A percentile compares a stretch with the other conserved stretches of the same genome.
These are phyloP conservation scores for Musa beccarii DNA, from an alignment of 176 grass and related monocot genomes.

Conservation along the genomic window DNA sequence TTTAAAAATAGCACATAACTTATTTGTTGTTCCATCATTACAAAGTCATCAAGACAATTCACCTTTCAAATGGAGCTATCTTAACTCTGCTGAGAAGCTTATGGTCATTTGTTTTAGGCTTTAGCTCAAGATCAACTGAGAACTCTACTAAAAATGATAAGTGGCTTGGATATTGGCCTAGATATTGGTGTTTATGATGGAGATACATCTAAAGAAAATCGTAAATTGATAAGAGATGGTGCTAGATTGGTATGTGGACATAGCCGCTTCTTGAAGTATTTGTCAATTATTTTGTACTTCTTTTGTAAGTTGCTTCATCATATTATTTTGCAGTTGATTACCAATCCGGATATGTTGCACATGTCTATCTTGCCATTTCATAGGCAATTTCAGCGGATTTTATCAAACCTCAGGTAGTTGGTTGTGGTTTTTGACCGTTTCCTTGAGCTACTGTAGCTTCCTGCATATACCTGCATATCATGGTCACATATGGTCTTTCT, in stretches of 20 bases:
- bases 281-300: neutral
- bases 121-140: constrained; percentile 95
- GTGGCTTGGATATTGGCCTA: constrained; percentile 44
- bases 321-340: constrained; percentile 63
- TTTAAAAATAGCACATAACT: neutral
- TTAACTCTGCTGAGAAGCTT: constrained; percentile 12
- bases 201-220: constrained; percentile 73
- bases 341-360: constrained; percentile 97
- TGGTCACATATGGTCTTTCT: neutral
- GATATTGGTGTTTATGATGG: constrained; percentile 82
- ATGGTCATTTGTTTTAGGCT: constrained; percentile 43
- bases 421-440: constrained; percentile 9
- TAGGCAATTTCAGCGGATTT: constrained; percentile 46
- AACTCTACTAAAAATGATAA: constrained; percentile 61
- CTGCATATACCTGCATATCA: neutral
- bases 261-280: constrained; percentile 6
- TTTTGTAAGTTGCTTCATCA: constrained; percentile 5
- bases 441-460: constrained; percentile 5
- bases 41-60: neutral
- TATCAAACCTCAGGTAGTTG: constrained; percentile 76
- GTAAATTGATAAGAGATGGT: constrained; percentile 68
- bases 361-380: constrained; percentile 67
- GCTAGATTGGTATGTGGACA: constrained; percentile 49
- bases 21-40: neutral
- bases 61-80: neutral